Base-by-base conservation (phyloP, 2,329 filamentous ascomycete genomes). In the Karstenula rhodostoma region DNA sequence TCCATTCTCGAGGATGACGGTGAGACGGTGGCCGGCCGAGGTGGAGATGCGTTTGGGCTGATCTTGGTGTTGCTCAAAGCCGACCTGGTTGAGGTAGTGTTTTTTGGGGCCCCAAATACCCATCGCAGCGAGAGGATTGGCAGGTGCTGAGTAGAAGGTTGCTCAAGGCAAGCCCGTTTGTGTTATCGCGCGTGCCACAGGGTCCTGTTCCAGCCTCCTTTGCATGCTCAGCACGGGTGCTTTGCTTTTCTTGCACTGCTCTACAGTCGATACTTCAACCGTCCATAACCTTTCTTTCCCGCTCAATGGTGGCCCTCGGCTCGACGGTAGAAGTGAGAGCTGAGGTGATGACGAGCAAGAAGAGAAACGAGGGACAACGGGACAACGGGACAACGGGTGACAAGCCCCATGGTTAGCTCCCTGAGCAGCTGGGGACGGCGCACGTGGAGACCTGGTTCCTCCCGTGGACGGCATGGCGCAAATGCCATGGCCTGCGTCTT, bases 11-110 rank as follows among this genome's bases (percentile, higher is more conserved):
- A 80, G 72, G 48, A 81, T 78, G 7, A 77, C 68, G 27, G 79
- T 80, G 5, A 81, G 73, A 27, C 79, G 77, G 53, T 77, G 72
- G 33, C 79, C 79, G 25, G 78, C 79, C 51, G 78, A 77, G 29
- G 78, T 79, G 3, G 77, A 79, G 52, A 81, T 80, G 44, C 77
- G 77, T 66, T 79, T 79, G 17, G 77, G 69, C 15, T 35, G 27
- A 25, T 55, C 52, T 23, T 74, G 73, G 7, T 73, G 74, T 51
- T 74, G 67, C 46, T 68, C 68, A 43, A 64, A 60, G 56, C 67
- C 58, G 25, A 67, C 58, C 27, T 72, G 65, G 57, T 76, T 69
- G 51, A 68, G 67, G 13, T 69, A 61, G 27, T 67, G 66, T 29
- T 56, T 59, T 46, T 67, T 71, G 15, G 63, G 56, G 32, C 55